A percentile compares a stretch with the other conserved stretches of the same genome.
These are phyloP conservation scores for Microcos paniculata DNA, from an alignment of 345 rosid species.

Conservation along the genomic window DNA sequence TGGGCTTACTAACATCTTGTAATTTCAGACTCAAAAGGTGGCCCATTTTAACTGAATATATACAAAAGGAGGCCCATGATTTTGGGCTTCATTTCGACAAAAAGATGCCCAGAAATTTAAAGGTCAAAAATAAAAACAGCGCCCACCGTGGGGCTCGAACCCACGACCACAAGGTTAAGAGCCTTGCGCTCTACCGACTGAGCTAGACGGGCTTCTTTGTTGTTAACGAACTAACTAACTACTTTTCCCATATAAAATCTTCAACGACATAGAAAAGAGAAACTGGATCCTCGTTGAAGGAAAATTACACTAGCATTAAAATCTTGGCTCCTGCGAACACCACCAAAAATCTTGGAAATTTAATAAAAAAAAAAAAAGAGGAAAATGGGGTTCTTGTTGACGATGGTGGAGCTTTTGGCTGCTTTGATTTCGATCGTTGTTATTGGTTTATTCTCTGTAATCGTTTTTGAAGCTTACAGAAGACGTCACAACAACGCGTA, in stretches of 20 bases:
- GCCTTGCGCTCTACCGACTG: conserved; percentile 40
- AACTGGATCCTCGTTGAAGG: neutral
- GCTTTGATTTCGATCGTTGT: conserved; percentile 26
- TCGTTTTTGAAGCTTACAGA: conserved; percentile 58
- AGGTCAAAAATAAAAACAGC: no score
- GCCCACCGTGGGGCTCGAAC: neutral
- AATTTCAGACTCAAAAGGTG: no score
- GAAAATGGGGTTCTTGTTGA: conserved; percentile 49
- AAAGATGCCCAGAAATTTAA: no score
- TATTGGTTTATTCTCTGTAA: conserved; percentile 36
- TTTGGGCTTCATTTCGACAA: no score
- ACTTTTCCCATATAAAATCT: no score
- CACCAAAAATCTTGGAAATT: neutral
- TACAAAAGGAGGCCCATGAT: no score
- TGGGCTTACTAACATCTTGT: no score
- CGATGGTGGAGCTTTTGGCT: conserved; percentile 37
- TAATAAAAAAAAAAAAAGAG: neutral
- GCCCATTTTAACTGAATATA: no score
- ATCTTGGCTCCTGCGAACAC: neutral
- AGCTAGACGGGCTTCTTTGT: conserved; percentile 35
- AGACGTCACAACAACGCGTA: conserved; percentile 69
- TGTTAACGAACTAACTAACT: no score
- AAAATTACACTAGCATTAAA: neutral
- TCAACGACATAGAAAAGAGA: no score
- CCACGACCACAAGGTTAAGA: neutral